Percentiles rank a stretch among this genome's conserved stretches.
Evolutionary conservation across 73 alveolate genomes (phyloP).

Genomic region (Effrenium voratum): DNA sequence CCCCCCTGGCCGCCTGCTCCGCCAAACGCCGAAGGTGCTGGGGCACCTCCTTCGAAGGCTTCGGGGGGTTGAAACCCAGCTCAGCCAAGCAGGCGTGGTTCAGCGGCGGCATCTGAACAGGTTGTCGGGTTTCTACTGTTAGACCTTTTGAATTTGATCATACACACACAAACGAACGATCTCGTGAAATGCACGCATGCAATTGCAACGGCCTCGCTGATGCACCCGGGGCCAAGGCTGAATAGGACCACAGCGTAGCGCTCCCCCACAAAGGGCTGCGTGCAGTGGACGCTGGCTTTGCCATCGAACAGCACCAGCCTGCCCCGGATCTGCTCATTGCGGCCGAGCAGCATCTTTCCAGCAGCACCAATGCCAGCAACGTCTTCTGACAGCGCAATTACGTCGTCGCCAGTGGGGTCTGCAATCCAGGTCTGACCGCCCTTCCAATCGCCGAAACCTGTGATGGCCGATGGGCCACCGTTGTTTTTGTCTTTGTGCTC

Average conservation of each 20-base stretch:
- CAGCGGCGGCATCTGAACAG: too few species aligned
- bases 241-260: background rate
- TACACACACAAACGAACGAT: too few species aligned
- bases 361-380: background rate
- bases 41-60: too few species aligned
- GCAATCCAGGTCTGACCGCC: background rate
- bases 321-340: conserved; percentile 4
- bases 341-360: background rate
- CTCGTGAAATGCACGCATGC: too few species aligned
- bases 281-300: background rate
- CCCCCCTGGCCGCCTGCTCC: too few species aligned
- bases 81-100: too few species aligned
- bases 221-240: too few species aligned
- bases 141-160: too few species aligned
- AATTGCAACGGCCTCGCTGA: too few species aligned
- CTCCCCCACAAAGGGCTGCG: background rate
- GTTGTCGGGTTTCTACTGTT: too few species aligned
- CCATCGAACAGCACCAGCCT: background rate
- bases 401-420: background rate
- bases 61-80: too few species aligned
- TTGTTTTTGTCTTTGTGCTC: conserved; percentile 4
- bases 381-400: background rate
- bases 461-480: background rate
- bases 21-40: too few species aligned
- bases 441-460: background rate